phyloP scores from a whole-genome alignment of 345 rosid species.

The Populus euphratica region DNA sequence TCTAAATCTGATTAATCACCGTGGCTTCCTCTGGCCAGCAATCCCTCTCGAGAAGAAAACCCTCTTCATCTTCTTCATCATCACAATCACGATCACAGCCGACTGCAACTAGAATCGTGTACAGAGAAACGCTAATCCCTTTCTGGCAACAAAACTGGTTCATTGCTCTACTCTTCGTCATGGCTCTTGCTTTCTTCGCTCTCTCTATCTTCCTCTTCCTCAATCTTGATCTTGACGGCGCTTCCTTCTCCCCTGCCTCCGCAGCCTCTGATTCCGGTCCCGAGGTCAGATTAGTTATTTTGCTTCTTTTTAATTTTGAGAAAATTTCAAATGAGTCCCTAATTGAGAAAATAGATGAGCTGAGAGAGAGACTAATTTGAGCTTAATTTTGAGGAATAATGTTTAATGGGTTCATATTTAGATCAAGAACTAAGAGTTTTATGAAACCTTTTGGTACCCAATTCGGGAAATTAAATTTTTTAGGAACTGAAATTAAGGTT shows the following conservation, averaged over 20 bases:
- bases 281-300: constrained; percentile 45
- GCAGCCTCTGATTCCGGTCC: constrained; percentile 40
- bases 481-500: neutral
- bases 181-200: constrained; percentile 67
- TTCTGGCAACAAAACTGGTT: constrained; percentile 90
- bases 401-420: neutral
- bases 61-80: constrained; percentile 32
- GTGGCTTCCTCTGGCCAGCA: constrained; percentile 84
- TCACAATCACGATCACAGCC: constrained; percentile 13
- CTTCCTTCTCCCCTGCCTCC: constrained; percentile 45
- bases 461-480: neutral
- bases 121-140: constrained; percentile 37
- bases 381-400: neutral
- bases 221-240: constrained; percentile 45
- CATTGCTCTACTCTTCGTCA: constrained; percentile 55
- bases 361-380: neutral
- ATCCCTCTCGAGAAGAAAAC: constrained; percentile 53
- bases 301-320: neutral
- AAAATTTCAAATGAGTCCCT: neutral
- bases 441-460: neutral
- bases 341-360: neutral
- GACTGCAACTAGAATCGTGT: constrained; percentile 20
- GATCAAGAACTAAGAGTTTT: neutral
- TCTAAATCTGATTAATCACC: constrained; percentile 27
- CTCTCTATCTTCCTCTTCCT: constrained; percentile 72